Evolutionary conservation across 495 filamentous ascomycete genomes (phyloP), one percentile per base, ranked within the genome.

Genomic region (Trichoderma erinaceum): DNA sequence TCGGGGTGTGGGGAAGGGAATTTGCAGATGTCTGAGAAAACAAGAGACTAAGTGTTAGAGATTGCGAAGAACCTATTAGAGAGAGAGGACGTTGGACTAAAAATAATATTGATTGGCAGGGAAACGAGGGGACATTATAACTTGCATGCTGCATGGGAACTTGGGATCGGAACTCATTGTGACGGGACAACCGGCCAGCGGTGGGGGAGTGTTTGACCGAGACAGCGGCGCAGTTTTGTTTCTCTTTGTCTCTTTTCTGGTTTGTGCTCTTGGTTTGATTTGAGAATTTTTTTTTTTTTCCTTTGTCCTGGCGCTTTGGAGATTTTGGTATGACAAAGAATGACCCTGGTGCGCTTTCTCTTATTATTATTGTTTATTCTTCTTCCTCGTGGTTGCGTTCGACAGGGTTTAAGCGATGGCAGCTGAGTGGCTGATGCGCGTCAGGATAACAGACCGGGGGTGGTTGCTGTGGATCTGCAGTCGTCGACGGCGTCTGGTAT

Each of bases 1-100:
- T 68, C 88, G 89, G 41, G 88, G 79, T 63, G 88, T 90, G 27
- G 93, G 95, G 71, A 99, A 88, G 43, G 96, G 95, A 64, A 97
- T 81, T 68, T 87, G 83, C 70, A 98, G 86, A 29, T 83, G 88
- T 68, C 94, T 97, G 11, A 32, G 48, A 46, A 21, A n/a, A 64
- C 67, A 66, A 66, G 72, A 68, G 48, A 43, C 72, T 73, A 63
- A 73, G 41, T 21, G 8, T 21, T 23, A 23, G 48, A 52, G 48
- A 52, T 4, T 18, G 16, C 18, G 48, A 8, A 21, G 3, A 4
- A 46, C 7, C 5, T 4, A 18, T 21, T 5, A 21, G 48, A 21
- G 18, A n/a, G 18, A 21, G 48, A 10, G 48, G 3, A 23, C 2
- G 48, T 38, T 38, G 35, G 8, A n/a, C 35, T 38, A 38, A 38